These are phyloP conservation scores for Suhomyces ambrosiae DNA, from an alignment of 1,139 yeast genomes.

Conservation along the genomic window DNA sequence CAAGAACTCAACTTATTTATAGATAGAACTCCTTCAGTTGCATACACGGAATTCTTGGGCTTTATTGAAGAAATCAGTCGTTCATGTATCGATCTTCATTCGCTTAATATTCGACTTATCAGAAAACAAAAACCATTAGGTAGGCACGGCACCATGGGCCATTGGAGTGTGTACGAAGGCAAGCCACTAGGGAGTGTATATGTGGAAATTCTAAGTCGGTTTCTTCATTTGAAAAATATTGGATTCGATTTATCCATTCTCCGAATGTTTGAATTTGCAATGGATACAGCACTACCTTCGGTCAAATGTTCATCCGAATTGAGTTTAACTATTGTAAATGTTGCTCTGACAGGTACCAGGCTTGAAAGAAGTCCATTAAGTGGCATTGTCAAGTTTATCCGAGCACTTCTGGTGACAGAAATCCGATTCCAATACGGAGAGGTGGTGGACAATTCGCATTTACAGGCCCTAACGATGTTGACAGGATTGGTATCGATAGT, in stretches of 20 bases:
- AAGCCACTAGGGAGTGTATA: conserved; percentile 4
- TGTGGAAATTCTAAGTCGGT: conserved; percentile 3
- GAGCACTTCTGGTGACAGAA: conserved; percentile 7
- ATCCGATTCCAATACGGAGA: conserved; percentile 34
- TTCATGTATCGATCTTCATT: conserved; percentile 13
- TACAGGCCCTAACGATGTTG: conserved; percentile 27
- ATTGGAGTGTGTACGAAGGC: conserved; percentile 6
- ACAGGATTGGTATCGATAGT: conserved; percentile 23
- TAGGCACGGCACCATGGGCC: conserved; percentile 2
- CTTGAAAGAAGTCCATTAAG: conserved; percentile 6
- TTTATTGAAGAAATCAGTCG: conserved; percentile 17
- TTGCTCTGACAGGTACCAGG: conserved; percentile 11
- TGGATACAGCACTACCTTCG: background rate
- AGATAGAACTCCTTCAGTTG: conserved; percentile 17
- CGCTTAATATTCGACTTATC: conserved; percentile 18
- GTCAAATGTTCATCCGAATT: background rate
- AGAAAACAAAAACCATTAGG: conserved; percentile 5
- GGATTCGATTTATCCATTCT: conserved; percentile 9
- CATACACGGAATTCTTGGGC: conserved; percentile 19
- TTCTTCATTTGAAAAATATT: conserved; percentile 4
- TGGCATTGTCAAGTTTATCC: conserved; percentile 8
- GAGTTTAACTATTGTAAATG: conserved; percentile 9
- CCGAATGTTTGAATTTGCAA: conserved; percentile 5
- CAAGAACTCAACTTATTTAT: conserved; percentile 25
- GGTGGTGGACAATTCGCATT: conserved; percentile 31